Base-by-base conservation (phyloP, 176 grass and related monocot species). In the Chrysopogon serrulatus region DNA sequence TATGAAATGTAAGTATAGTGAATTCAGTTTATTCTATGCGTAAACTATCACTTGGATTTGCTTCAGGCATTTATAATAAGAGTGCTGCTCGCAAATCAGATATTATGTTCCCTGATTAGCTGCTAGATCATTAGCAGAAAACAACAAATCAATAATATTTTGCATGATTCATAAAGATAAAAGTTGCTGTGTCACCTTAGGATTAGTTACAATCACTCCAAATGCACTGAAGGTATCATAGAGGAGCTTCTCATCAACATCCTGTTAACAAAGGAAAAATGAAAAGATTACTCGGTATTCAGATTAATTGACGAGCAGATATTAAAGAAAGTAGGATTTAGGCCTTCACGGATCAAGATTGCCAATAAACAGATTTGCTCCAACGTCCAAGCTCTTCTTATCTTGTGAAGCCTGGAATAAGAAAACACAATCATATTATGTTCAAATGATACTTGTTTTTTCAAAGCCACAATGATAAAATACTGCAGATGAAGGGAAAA, bases 211-310 rank as follows among this genome's bases (percentile, higher is more conserved):
- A 64, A 95, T 98, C 61, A 93, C 96, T 57, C 96, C 96, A 77
- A 98, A 98, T 79, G 96, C 96, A 93, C 96, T 98, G 73, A 98
- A 98, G 56, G 93, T 98, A 68, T 98, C 96, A 23, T 98, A 98
- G 27, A 98, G 91, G 71, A 98, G 96, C 84, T 98, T 98, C 84
- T 98, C 96, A 39, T 98, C 96, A 63, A 95, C 96, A 90, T 98
- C 96, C 96, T 98, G 71, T 51, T 70, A 65, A 64, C 71, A 57
- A 81, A 72, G 59, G 15, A 84, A 90, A 88, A 12, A 74, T 26
- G 48, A 78, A 78, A 80, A 35, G 27, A 80, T 86, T 47, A 91
- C 71, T 40, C 28, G 51, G 37, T 62, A 28, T 13, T 65, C 53
- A 43, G 51, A 41, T 36, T 18, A 28, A 40, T 4, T 74, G 71